Conservation (phyloP, 169 alveolate species). For the Cystoisospora suis region DNA sequence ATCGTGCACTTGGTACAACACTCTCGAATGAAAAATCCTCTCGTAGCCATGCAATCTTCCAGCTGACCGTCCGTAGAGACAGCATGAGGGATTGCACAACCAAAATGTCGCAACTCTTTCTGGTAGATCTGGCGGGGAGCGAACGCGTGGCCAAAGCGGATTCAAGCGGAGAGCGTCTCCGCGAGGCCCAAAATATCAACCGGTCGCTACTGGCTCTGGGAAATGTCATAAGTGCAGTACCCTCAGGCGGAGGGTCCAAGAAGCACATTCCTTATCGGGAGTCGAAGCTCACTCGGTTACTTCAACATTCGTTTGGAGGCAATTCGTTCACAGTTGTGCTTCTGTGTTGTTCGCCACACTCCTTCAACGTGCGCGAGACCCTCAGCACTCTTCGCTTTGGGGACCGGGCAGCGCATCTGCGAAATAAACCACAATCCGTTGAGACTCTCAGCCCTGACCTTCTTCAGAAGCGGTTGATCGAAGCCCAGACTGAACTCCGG, state of each 20-base stretch:
- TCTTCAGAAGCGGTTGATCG: conserved; percentile 2
- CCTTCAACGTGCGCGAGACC: conserved; percentile 83
- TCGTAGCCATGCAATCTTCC: conserved; percentile 44
- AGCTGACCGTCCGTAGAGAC: conserved; percentile 12
- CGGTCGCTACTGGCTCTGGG: conserved; percentile 88
- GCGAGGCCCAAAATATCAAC: conserved; percentile 93
- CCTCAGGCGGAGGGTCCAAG: conserved; percentile 37
- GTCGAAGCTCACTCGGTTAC: conserved; percentile 92
- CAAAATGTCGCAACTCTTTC: conserved; percentile 79
- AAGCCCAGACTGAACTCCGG: conserved; percentile 29
- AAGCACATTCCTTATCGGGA: conserved; percentile 95
- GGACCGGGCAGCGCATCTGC: conserved; percentile 85
- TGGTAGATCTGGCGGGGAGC: conserved; percentile 97
- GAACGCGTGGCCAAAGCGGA: conserved; percentile 88
- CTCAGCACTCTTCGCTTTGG: conserved; percentile 88
- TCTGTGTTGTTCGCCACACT: conserved; percentile 89
- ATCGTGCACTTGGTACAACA: conserved; percentile 47
- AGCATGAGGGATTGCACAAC: background rate
- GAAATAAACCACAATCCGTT: conserved; percentile 78
- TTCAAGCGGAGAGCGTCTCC: conserved; percentile 83
- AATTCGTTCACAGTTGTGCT: conserved; percentile 93
- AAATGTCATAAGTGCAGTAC: conserved; percentile 90
- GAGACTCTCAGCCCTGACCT: background rate
- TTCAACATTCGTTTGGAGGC: conserved; percentile 96
- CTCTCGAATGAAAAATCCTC: conserved; percentile 25